Percentiles rank a stretch among this genome's conserved stretches.
Conservation (phyloP, 768 basidiomycete genomes). For the Xerocomus spinulosus region DNA sequence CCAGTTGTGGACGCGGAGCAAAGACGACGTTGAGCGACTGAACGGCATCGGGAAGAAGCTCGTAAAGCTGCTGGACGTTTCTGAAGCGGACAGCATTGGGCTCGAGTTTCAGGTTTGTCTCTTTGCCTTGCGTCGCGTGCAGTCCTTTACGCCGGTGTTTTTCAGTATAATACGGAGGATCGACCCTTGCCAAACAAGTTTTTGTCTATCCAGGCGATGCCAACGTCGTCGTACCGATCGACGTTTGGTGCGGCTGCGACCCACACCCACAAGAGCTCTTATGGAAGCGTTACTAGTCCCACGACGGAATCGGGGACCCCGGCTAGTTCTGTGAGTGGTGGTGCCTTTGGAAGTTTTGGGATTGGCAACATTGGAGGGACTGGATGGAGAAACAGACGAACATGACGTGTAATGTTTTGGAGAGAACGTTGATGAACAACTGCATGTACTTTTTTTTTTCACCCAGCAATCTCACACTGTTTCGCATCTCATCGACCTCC, state of each 20-base stretch:
- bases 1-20: constrained; percentile 84
- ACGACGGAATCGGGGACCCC: constrained; percentile 21
- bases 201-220: constrained; percentile 69
- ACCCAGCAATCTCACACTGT: constrained; percentile 10
- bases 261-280: constrained; percentile 21
- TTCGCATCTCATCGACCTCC: constrained; percentile 1
- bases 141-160: not conserved
- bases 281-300: constrained; percentile 18
- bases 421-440: constrained; percentile 6
- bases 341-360: constrained; percentile 47
- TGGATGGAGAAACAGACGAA: constrained; percentile 24
- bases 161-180: constrained; percentile 83
- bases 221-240: constrained; percentile 61
- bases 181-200: constrained; percentile 79
- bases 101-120: constrained; percentile 81
- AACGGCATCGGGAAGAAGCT: constrained; percentile 83
- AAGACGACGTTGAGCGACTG: constrained; percentile 80
- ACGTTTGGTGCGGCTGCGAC: constrained; percentile 46
- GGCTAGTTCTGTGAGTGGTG: constrained; percentile 29
- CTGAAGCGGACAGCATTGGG: constrained; percentile 78
- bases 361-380: constrained; percentile 38
- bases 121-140: not conserved
- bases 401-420: constrained; percentile 13
- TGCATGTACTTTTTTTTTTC: constrained; percentile 10
- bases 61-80: constrained; percentile 77